phyloP scores from a whole-genome alignment of 2,329 filamentous ascomycete genomes.

The Verticillium longisporum region DNA sequence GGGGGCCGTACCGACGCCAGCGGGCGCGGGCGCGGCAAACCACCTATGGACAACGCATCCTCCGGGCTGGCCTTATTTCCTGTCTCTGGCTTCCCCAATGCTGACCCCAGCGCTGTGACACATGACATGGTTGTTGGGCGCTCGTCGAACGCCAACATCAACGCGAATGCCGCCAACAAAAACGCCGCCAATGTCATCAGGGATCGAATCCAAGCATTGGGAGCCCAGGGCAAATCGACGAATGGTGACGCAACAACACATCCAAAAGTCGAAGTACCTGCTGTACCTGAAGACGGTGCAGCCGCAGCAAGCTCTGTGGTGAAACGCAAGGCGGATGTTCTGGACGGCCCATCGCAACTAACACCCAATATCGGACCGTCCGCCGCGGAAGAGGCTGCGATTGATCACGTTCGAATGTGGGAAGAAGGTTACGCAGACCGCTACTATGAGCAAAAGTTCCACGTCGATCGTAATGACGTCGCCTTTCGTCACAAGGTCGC shows the following conservation, averaged over 20 bases:
- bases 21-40: slow-evolving; percentile 4
- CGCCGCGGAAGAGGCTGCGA: slow-evolving; percentile 54
- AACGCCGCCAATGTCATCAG: slow-evolving; percentile 87
- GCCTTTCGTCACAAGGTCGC: slow-evolving; percentile 87
- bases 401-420: slow-evolving; percentile 86
- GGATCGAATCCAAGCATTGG: slow-evolving; percentile 59
- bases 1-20: slow-evolving; percentile 25
- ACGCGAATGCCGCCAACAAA: slow-evolving; percentile 77
- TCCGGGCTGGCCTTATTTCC: slow-evolving; percentile 10
- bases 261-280: slow-evolving; percentile 12
- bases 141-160: slow-evolving; percentile 21
- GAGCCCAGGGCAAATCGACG: slow-evolving; percentile 14
- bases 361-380: slow-evolving; percentile 24
- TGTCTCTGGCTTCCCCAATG: slow-evolving; percentile 41
- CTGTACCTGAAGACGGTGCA: slow-evolving; percentile 10
- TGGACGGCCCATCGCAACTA: slow-evolving; percentile 38
- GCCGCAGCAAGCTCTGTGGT: slow-evolving; percentile 41
- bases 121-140: slow-evolving; percentile 71
- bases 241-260: slow-evolving; percentile 8
- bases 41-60: slow-evolving; percentile 14
- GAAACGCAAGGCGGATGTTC: slow-evolving; percentile 71
- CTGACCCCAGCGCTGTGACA: slow-evolving; percentile 55
- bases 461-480: slow-evolving; percentile 71
- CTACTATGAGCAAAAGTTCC: slow-evolving; percentile 96
- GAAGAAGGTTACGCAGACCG: slow-evolving; percentile 91